Evolutionary conservation across 2,329 filamentous ascomycete species (phyloP), one percentile per base, ranked within the genome.

Genomic region (Lasiodiplodia citricola): DNA sequence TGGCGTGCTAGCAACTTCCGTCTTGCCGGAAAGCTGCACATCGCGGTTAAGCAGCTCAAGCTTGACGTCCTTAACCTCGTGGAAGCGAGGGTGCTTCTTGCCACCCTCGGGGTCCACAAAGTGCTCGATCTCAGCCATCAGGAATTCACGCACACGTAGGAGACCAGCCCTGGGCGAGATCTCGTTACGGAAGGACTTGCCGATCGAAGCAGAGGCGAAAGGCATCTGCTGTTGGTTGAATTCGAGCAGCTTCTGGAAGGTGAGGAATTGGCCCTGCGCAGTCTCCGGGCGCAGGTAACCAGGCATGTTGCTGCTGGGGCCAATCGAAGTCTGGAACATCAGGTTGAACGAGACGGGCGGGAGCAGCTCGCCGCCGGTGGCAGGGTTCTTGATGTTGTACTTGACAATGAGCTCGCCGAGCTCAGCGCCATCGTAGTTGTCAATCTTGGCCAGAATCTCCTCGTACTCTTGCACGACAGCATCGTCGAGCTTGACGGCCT

Each of bases 71-170:
- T 93, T 90, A 69, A 99, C 90, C 75, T 97, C 92, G 56, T 88
- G 82, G 82, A 99, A 99, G 68, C 94, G 91, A 65, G 87, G 83
- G 80, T 99, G 96, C 83, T 96, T 96, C 89, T 99, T 99, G 82
- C 94, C 93, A 77, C 93, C 90, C 76, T 96, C 87, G 13, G 96
- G 96, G 76, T 99, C 96, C 73, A 99, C 96, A 78, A 93, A 99
- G 81, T 99, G 96, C 84, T 99, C 96, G 74, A 99, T 97, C 83
- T 99, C 96, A 28, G 95, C 96, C 96, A 99, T 98, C 75, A 97
- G 83, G 83, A 99, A 98, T 81, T 99, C 96, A 75, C 96, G 92
- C 54, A 99, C 96, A 74, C 96, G 92, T 69, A 99, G 84, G 51
- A 99, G 89, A 82, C 96, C 96, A 72, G 93, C 89, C 68, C 96